Percentiles rank a stretch among this genome's conserved stretches.
phyloP scores from a whole-genome alignment of 1,284 basidiomycete species.

The Rhodotorula sp. region DNA sequence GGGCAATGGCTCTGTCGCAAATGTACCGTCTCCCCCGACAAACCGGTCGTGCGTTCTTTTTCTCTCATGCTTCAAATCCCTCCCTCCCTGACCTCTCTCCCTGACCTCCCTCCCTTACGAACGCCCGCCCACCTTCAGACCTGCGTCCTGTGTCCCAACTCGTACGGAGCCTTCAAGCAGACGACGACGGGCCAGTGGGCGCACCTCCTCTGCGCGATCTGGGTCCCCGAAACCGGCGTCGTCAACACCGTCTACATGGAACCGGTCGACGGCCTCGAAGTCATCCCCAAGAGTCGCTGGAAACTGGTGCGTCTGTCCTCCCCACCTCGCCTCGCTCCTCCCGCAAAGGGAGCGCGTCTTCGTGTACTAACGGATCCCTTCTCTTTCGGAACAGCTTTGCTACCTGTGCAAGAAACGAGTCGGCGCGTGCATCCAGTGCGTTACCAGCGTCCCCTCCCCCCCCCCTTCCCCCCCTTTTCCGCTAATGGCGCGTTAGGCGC shows the following conservation, averaged over 20 bases:
- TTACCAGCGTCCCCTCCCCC: not conserved
- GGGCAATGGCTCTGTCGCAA: constrained; percentile 99
- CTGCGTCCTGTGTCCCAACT: constrained; percentile 90
- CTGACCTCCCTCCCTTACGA: not conserved
- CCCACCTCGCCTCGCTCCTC: no score
- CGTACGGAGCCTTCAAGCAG: constrained; percentile 98
- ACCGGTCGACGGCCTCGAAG: constrained; percentile 86
- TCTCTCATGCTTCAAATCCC: not conserved
- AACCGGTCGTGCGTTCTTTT: constrained; percentile 67
- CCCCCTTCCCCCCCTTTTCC: no score
- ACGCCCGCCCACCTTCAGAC: constrained; percentile 56
- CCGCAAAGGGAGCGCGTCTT: no score
- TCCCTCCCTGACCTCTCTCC: not conserved
- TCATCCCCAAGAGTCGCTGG: constrained; percentile 88
- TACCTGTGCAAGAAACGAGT: constrained; percentile 74
- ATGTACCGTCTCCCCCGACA: constrained; percentile 96
- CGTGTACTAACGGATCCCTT: not conserved
- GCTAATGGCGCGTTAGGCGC: not conserved
- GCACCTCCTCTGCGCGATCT: constrained; percentile 94
- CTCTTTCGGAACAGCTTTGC: constrained; percentile 62
- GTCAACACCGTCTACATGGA: constrained; percentile 98
- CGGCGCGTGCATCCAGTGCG: constrained; percentile 86
- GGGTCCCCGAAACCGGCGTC: constrained; percentile 93
- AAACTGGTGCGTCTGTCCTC: constrained; percentile 67
- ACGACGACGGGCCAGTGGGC: constrained; percentile 92